These are phyloP conservation scores for Stemphylium beticola DNA, from an alignment of 2,329 filamentous ascomycete species.

Conservation along the genomic window DNA sequence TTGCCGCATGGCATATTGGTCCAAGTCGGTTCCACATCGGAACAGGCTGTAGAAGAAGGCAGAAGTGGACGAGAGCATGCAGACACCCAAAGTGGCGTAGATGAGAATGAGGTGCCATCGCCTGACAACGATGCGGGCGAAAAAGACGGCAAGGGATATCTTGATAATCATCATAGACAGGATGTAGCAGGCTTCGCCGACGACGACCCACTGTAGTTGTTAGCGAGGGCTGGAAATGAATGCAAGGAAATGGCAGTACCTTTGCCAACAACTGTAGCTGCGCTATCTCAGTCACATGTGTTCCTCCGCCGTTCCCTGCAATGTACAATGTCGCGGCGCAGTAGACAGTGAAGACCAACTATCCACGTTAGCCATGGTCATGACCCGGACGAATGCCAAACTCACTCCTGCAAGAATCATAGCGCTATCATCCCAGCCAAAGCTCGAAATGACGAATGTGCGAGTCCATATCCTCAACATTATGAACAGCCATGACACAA, in stretches of 20 bases:
- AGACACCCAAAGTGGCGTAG: slow-evolving; percentile 48
- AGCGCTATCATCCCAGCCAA: slow-evolving; percentile 54
- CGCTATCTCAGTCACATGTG: slow-evolving; percentile 32
- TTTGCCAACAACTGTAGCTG: slow-evolving; percentile 38
- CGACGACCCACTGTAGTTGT: slow-evolving; percentile 39
- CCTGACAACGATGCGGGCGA: slow-evolving; percentile 52
- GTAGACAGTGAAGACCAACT: slow-evolving; percentile 46
- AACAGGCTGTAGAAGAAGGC: slow-evolving; percentile 61
- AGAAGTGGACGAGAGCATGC: slow-evolving; percentile 38
- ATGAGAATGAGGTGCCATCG: slow-evolving; percentile 49
- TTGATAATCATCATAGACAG: slow-evolving; percentile 52
- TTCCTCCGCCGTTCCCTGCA: slow-evolving; percentile 41
- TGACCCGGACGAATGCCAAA: background rate
- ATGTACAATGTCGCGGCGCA: slow-evolving; percentile 37
- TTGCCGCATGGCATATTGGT: slow-evolving; percentile 41
- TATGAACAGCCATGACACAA: slow-evolving; percentile 48
- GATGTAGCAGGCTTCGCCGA: slow-evolving; percentile 49
- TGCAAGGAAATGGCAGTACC: slow-evolving; percentile 14
- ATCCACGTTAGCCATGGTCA: slow-evolving; percentile 2
- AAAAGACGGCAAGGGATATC: slow-evolving; percentile 54
- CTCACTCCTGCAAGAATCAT: slow-evolving; percentile 51
- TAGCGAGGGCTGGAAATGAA: background rate
- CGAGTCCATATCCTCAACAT: slow-evolving; percentile 51
- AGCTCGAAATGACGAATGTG: slow-evolving; percentile 46
- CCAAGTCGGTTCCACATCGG: slow-evolving; percentile 53